phyloP scores from a whole-genome alignment of 345 rosid genomes.

The Lagerstroemia speciosa region DNA sequence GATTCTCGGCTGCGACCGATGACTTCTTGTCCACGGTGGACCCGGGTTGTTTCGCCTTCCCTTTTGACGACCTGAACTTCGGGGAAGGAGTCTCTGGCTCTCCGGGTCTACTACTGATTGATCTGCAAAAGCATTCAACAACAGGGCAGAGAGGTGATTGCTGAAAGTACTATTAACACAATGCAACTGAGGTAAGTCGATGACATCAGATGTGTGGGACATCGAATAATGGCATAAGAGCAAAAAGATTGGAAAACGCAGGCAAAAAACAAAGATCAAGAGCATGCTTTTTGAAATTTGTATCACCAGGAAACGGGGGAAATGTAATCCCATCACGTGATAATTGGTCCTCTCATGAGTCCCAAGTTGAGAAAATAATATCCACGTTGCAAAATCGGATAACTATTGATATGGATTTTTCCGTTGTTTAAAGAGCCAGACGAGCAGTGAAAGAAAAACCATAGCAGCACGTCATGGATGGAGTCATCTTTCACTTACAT shows the following conservation, averaged over 20 bases:
- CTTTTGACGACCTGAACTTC: constrained; percentile 19
- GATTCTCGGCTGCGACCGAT: constrained; percentile 7
- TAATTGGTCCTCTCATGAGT: neutral
- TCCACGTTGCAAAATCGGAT: neutral
- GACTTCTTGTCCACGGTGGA: constrained; percentile 11
- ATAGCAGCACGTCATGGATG: neutral
- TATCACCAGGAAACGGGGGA: neutral
- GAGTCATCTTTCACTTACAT: constrained; percentile 28
- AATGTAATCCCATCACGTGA: neutral
- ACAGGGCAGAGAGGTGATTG: neutral
- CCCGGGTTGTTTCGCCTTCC: constrained; percentile 10
- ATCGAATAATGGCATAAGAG: neutral
- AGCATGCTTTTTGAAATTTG: neutral
- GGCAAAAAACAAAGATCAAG: neutral
- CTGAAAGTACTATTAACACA: neutral
- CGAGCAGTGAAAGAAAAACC: neutral
- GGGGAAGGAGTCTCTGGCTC: constrained; percentile 63
- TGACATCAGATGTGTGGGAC: too few relatives aligned
- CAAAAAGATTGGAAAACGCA: neutral
- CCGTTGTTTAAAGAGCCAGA: neutral
- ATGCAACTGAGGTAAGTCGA: neutral
- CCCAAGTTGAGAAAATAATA: neutral
- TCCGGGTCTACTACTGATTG: constrained; percentile 12
- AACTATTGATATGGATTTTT: neutral
- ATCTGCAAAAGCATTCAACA: constrained; percentile 22